Percentiles rank a stretch among this genome's conserved stretches.
phyloP scores from a whole-genome alignment of 2,329 filamentous ascomycete species.

The Fusarium succisae region DNA sequence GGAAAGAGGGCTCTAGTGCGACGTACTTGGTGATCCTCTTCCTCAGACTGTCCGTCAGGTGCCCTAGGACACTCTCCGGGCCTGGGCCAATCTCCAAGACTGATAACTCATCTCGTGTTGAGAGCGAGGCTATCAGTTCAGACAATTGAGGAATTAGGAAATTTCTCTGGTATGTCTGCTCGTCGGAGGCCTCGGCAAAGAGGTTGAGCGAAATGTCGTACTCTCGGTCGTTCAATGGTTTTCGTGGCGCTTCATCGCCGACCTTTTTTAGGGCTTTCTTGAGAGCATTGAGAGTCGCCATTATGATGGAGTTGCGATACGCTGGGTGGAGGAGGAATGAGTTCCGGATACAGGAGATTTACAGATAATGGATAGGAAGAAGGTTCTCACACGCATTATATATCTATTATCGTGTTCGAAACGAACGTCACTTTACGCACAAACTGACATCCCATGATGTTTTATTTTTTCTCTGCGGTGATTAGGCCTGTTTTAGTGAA shows the following conservation, averaged over 20 bases:
- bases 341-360: neutral
- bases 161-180: conserved; percentile 55
- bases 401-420: neutral
- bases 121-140: conserved; percentile 52
- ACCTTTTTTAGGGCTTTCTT: conserved; percentile 52
- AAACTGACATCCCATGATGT: neutral
- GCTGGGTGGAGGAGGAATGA: neutral
- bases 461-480: neutral
- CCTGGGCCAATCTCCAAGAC: conserved; percentile 70
- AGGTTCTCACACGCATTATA: neutral
- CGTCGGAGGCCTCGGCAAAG: conserved; percentile 49
- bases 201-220: conserved; percentile 60
- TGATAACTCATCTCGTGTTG: conserved; percentile 56
- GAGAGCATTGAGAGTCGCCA: conserved; percentile 52
- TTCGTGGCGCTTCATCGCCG: conserved; percentile 26
- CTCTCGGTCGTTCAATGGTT: conserved; percentile 56
- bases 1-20: conserved; percentile 62
- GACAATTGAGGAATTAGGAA: conserved; percentile 63
- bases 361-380: neutral
- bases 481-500: rapidly evolving
- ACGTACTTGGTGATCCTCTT: conserved; percentile 59
- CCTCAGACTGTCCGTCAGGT: conserved; percentile 55
- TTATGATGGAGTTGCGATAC: neutral
- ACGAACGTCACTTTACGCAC: neutral
- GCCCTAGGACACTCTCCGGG: conserved; percentile 61